Conservation (phyloP, 129 eudicot species). For the carrot (Daucus carota) region DH1_v3.0 NC_030381.2:47586001-47586500, state of each 20-base stretch:
- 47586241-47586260: not conserved
- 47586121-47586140: not conserved
- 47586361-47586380: constrained; percentile 68
- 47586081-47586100: not conserved
- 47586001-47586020: not conserved
- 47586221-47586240: not conserved
- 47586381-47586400: constrained; percentile 56
- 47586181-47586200: not conserved
- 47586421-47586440: constrained; percentile 77
- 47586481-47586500: constrained; percentile 58
- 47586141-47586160: not conserved
- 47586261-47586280: not conserved
- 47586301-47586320: not conserved
- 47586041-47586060: not conserved
- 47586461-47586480: constrained; percentile 67
- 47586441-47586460: constrained; percentile 71
- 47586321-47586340: not conserved
- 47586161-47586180: not conserved
- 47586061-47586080: not conserved
- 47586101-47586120: not conserved
- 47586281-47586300: not conserved
- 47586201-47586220: not conserved
- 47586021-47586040: not conserved
- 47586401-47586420: constrained; percentile 71
- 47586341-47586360: constrained; percentile 4